These are phyloP conservation scores for Cornus florida DNA, from an alignment of 148 eudicot genomes.

Conservation along the genomic window DNA sequence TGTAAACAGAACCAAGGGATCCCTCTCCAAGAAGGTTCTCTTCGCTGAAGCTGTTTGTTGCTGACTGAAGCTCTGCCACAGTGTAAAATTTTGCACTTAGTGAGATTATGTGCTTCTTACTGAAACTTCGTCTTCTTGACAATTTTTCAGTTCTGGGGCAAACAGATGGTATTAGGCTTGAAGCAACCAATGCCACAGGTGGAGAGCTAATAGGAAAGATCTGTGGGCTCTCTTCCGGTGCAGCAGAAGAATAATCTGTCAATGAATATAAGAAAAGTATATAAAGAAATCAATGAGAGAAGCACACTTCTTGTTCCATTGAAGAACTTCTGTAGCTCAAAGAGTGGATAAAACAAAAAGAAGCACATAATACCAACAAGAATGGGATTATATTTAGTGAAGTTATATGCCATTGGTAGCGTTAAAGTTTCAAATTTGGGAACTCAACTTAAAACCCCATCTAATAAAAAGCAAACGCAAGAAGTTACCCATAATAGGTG, in stretches of 20 bases:
- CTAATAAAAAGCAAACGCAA: background rate
- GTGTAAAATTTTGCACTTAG: conserved; percentile 65
- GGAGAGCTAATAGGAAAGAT: conserved; percentile 37
- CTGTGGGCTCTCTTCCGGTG: conserved; percentile 44
- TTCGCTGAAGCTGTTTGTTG: conserved; percentile 75
- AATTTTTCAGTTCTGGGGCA: conserved; percentile 35
- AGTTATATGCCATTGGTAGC: too few relatives aligned
- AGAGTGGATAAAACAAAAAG: background rate
- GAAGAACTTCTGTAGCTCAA: background rate
- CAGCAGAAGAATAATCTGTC: conserved; percentile 36
- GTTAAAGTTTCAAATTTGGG: background rate
- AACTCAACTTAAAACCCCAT: background rate
- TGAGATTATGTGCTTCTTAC: conserved; percentile 50
- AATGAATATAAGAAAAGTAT: background rate
- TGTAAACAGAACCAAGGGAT: conserved; percentile 90
- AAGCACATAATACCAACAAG: background rate
- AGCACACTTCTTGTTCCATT: background rate
- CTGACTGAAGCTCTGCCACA: conserved; percentile 67
- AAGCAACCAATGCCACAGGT: conserved; percentile 45
- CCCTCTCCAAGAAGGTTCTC: conserved; percentile 86
- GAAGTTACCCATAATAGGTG: background rate
- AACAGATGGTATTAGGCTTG: conserved; percentile 40
- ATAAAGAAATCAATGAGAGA: background rate
- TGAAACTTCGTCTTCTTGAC: conserved; percentile 57
- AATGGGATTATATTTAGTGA: too few relatives aligned